phyloP scores from a whole-genome alignment of 1,139 yeast species.

The Williopsis jadinii region DNA sequence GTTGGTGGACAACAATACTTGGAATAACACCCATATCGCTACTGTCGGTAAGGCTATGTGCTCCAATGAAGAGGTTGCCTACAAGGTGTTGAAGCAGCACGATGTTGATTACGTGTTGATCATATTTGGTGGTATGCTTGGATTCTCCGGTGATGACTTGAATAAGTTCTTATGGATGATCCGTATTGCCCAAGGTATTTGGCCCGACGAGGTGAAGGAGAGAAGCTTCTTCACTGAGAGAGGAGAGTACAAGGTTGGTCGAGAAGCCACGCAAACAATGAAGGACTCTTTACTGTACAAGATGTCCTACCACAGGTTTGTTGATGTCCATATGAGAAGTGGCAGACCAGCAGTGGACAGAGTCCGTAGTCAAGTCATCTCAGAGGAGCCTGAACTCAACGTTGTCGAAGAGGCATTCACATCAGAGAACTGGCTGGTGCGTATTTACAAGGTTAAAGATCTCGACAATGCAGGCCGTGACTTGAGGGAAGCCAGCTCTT shows the following conservation, averaged over 20 bases:
- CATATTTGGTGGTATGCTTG: slow-evolving; percentile 90
- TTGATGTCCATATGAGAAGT: slow-evolving; percentile 53
- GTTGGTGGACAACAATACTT: slow-evolving; percentile 95
- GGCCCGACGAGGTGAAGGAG: slow-evolving; percentile 97
- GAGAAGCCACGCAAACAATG: slow-evolving; percentile 77
- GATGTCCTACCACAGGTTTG: slow-evolving; percentile 85
- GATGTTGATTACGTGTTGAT: slow-evolving; percentile 94
- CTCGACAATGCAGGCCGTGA: slow-evolving; percentile 84
- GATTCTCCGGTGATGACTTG: slow-evolving; percentile 94
- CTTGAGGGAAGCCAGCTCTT: slow-evolving; percentile 40
- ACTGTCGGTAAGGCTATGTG: slow-evolving; percentile 99
- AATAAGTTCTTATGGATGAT: slow-evolving; percentile 99
- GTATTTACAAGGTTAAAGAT: slow-evolving; percentile 90
- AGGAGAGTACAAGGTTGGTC: slow-evolving; percentile 88
- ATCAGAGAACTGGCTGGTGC: slow-evolving; percentile 92
- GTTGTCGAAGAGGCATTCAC: slow-evolving; percentile 93
- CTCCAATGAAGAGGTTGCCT: slow-evolving; percentile 79
- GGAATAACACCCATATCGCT: slow-evolving; percentile 99
- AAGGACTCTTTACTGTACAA: slow-evolving; percentile 88
- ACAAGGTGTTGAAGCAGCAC: slow-evolving; percentile 79
- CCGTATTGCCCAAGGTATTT: slow-evolving; percentile 95
- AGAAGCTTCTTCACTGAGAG: slow-evolving; percentile 73
- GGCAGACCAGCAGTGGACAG: slow-evolving; percentile 65
- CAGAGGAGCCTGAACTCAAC: slow-evolving; percentile 56
- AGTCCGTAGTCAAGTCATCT: slow-evolving; percentile 78